Conservation (phyloP, 164 flowering plant species). For the Umbilicus rupestris region DNA sequence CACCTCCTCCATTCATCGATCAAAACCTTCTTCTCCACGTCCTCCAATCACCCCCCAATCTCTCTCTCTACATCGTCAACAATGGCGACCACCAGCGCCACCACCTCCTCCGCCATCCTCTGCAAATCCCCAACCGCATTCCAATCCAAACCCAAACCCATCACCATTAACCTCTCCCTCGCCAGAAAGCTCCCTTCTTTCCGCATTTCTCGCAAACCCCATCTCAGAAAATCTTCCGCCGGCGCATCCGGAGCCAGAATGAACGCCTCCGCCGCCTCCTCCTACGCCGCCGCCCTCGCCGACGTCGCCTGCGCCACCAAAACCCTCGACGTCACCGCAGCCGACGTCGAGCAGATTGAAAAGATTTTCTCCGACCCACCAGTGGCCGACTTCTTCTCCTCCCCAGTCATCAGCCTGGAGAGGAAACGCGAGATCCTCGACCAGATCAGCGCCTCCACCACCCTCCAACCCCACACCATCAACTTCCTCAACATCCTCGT, state of each 20-base stretch:
- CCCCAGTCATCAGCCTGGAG: conserved; percentile 40
- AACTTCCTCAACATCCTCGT: conserved; percentile 68
- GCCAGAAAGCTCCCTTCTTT: conserved; percentile 20
- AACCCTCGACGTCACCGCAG: conserved; percentile 56
- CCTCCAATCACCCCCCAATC: not conserved
- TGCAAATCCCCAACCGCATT: conserved; percentile 37
- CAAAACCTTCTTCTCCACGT: not conserved
- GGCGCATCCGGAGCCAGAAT: conserved; percentile 31
- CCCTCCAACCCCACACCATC: conserved; percentile 41
- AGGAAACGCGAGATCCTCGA: conserved; percentile 45
- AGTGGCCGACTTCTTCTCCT: conserved; percentile 41
- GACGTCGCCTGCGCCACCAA: conserved; percentile 53
- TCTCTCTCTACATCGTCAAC: conserved; percentile 7
- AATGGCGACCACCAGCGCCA: not conserved
- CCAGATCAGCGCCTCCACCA: conserved; percentile 27
- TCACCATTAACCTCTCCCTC: conserved; percentile 12
- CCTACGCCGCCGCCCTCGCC: conserved; percentile 72
- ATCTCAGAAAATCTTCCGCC: conserved; percentile 21
- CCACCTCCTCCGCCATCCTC: conserved; percentile 24
- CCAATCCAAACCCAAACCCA: conserved; percentile 22
- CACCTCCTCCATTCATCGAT: not conserved
- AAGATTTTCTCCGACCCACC: conserved; percentile 40
- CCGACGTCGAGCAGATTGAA: conserved; percentile 58
- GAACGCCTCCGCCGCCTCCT: conserved; percentile 47
- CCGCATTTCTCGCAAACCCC: conserved; percentile 34